Conservation (phyloP, 2,329 filamentous ascomycete species). For the Uncinocarpus reesii region DNA sequence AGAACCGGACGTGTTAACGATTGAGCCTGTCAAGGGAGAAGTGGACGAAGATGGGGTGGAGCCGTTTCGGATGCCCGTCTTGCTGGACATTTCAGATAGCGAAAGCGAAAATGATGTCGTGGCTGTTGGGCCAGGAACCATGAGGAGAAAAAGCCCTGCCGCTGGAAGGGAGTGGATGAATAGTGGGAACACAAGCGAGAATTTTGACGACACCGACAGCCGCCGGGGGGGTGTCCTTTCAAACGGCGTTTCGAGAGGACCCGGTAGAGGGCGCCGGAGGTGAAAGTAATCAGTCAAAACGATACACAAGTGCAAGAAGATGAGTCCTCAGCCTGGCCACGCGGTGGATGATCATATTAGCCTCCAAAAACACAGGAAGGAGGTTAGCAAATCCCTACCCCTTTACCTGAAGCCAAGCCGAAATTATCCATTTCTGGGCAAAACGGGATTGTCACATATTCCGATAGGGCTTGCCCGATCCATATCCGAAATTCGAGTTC, state of each 20-base stretch:
- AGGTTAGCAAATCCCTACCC: background rate
- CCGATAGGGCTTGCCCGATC: conserved; percentile 4
- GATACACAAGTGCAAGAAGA: too few species aligned
- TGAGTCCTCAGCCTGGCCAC: too few species aligned
- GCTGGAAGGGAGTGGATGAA: conserved; percentile 56
- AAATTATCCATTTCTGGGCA: background rate
- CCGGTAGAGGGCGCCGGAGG: conserved; percentile 26
- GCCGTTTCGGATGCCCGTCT: conserved; percentile 80
- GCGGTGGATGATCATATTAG: too few species aligned
- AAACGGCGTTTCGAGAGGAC: conserved; percentile 15
- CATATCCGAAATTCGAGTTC: too few species aligned
- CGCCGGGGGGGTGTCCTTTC: conserved; percentile 14
- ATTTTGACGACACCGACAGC: conserved; percentile 21
- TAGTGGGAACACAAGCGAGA: conserved; percentile 23
- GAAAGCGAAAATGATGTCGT: conserved; percentile 87
- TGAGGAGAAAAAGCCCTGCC: conserved; percentile 73
- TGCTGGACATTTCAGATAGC: conserved; percentile 86
- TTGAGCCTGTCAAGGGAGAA: conserved; percentile 56
- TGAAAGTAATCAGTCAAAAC: too few species aligned
- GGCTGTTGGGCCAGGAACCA: conserved; percentile 62
- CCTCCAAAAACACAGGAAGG: too few species aligned
- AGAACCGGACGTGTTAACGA: conserved; percentile 76
- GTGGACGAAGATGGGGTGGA: conserved; percentile 45
- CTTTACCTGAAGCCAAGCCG: background rate
- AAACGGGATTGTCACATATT: background rate